A percentile compares a stretch with the other conserved stretches of the same genome.
These are phyloP conservation scores for Phlyctochytrium planicorne DNA, from an alignment of 192 early-diverging fungal species.

Conservation along the genomic window DNA sequence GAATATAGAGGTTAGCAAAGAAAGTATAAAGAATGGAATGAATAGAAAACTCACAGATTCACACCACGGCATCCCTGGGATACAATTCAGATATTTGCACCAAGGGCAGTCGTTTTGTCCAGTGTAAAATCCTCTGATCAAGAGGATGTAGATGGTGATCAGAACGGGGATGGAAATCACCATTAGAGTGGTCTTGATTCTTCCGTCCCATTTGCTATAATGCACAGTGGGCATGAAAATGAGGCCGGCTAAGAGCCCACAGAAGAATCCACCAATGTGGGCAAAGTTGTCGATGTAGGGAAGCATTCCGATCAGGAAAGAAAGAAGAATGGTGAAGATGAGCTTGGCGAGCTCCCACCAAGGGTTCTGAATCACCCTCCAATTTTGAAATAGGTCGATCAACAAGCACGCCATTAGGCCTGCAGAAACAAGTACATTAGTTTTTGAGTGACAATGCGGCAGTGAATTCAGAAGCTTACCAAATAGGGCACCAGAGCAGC, in stretches of 20 bases:
- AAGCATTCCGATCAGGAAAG: constrained; percentile 70
- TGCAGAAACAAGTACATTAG: no score
- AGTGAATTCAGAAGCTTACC: background rate
- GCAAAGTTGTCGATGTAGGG: constrained; percentile 82
- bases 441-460: no score
- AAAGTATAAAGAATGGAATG: no score
- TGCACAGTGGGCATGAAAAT: constrained; percentile 72
- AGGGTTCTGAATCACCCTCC: constrained; percentile 65
- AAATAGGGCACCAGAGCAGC: constrained; percentile 55
- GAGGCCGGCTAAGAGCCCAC: constrained; percentile 63
- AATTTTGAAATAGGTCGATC: constrained; percentile 76
- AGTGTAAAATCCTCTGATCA: constrained; percentile 31
- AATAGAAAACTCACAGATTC: no score
- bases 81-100: constrained; percentile 56
- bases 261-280: constrained; percentile 79
- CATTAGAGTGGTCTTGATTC: constrained; percentile 26
- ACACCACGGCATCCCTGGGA: constrained; percentile 57
- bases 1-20: no score
- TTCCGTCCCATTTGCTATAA: constrained; percentile 49
- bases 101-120: constrained; percentile 30
- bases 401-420: constrained; percentile 75
- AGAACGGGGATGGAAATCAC: constrained; percentile 6
- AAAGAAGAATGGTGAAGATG: constrained; percentile 58
- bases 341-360: constrained; percentile 70
- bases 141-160: background rate